Evolutionary conservation across 129 eudicot species (phyloP).

Genomic region (Artemisia annua): DNA sequence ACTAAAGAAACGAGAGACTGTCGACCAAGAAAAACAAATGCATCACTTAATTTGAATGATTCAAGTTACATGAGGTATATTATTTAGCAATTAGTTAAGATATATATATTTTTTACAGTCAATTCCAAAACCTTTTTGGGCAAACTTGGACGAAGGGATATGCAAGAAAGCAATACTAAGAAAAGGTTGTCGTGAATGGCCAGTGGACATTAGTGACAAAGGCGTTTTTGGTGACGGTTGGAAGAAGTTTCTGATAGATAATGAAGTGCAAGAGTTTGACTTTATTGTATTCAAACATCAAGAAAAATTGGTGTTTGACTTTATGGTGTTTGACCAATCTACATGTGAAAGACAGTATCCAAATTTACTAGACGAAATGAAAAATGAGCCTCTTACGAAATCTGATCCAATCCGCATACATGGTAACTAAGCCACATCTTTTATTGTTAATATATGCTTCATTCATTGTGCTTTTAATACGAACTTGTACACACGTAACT

Average conservation of each 20-base stretch:
- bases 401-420: neutral
- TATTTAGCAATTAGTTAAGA: no score
- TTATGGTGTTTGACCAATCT: conserved; percentile 39
- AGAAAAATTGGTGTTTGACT: conserved; percentile 31
- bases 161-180: conserved; percentile 7
- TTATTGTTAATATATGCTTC: no score
- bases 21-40: no score
- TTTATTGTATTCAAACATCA: conserved; percentile 38
- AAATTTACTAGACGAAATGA: neutral
- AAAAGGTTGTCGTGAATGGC: conserved; percentile 23
- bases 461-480: no score
- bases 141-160: neutral
- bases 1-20: no score
- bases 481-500: no score
- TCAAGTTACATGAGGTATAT: no score
- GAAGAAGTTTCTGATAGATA: conserved; percentile 27
- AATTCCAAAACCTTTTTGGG: conserved; percentile 26
- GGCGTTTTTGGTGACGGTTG: conserved; percentile 33
- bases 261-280: conserved; percentile 35
- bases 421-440: neutral
- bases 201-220: conserved; percentile 16
- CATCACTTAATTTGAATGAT: no score
- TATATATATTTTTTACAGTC: conserved; percentile 20
- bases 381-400: neutral
- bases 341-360: conserved; percentile 24